Evolutionary conservation across 768 basidiomycete genomes (phyloP).

Genomic region (Mycena metata): DNA sequence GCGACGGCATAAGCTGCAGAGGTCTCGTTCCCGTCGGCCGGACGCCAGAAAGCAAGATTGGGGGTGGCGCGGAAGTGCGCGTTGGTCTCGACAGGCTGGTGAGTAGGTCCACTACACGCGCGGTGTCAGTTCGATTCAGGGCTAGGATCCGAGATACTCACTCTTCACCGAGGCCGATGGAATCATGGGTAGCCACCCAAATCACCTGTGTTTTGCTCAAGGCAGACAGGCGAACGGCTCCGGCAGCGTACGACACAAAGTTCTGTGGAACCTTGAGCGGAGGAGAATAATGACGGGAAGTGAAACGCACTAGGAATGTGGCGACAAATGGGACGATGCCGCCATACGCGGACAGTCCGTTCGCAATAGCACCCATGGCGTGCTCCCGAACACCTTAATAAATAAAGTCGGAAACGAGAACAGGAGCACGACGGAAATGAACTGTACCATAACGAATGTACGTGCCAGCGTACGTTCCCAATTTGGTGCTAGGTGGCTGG

Average conservation of each 20-base stretch:
- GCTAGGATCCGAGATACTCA: not conserved
- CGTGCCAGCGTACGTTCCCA: conserved; percentile 87
- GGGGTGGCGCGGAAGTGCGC: conserved; percentile 90
- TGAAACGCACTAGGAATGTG: conserved; percentile 83
- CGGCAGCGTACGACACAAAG: conserved; percentile 94
- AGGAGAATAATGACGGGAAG: conserved; percentile 9
- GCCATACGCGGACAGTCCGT: conserved; percentile 91
- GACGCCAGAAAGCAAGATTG: conserved; percentile 93
- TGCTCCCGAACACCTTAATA: conserved; percentile 86
- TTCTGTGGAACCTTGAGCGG: conserved; percentile 62
- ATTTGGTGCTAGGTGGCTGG: conserved; percentile 88
- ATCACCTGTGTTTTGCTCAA: conserved; percentile 92
- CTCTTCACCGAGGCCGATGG: conserved; percentile 92
- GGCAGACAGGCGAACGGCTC: conserved; percentile 92
- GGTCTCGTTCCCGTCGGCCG: conserved; percentile 97
- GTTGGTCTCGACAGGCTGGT: conserved; percentile 94
- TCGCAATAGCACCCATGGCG: conserved; percentile 96
- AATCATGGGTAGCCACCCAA: conserved; percentile 98
- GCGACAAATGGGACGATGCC: conserved; percentile 91
- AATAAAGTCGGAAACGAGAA: not conserved
- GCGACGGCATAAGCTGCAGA: conserved; percentile 91
- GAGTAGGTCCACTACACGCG: conserved; percentile 78
- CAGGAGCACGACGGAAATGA: not conserved
- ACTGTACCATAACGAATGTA: conserved; percentile 89
- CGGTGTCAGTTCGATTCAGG: conserved; percentile 11